These are phyloP conservation scores for Ogataea henricii DNA, from an alignment of 805 yeast genomes.

Conservation along the genomic window DNA sequence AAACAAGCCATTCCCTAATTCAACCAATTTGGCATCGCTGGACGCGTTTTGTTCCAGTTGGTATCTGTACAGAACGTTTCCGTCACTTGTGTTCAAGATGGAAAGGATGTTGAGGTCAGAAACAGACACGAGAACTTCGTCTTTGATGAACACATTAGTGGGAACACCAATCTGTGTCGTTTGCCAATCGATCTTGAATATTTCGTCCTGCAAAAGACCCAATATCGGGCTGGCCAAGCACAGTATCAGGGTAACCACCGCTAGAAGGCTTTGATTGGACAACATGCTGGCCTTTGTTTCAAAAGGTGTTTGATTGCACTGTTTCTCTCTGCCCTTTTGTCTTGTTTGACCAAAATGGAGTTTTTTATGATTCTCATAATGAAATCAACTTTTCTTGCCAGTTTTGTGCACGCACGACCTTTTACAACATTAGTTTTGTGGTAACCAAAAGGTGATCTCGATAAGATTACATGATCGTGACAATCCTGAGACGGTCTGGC, in stretches of 20 bases:
- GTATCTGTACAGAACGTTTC: conserved; percentile 34
- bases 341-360: not conserved
- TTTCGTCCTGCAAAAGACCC: conserved; percentile 46
- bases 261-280: not conserved
- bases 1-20: conserved; percentile 14
- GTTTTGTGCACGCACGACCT: not conserved
- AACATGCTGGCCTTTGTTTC: not conserved
- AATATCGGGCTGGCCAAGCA: conserved; percentile 11
- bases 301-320: not conserved
- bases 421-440: not conserved
- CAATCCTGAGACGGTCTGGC: no score
- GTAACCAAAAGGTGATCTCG: not conserved
- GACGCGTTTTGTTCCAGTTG: conserved; percentile 23
- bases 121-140: conserved; percentile 26
- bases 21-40: conserved; percentile 14
- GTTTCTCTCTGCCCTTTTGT: not conserved
- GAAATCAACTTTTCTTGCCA: not conserved
- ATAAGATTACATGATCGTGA: no score
- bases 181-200: conserved; percentile 58
- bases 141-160: conserved; percentile 15
- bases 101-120: conserved; percentile 33
- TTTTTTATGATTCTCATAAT: not conserved
- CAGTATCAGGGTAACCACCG: conserved; percentile 3
- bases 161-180: conserved; percentile 46
- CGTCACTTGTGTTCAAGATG: conserved; percentile 26